Percentiles rank a stretch among this genome's conserved stretches.
Evolutionary conservation across 805 yeast species (phyloP).

Genomic region (Zygotorulaspora florentina): DNA sequence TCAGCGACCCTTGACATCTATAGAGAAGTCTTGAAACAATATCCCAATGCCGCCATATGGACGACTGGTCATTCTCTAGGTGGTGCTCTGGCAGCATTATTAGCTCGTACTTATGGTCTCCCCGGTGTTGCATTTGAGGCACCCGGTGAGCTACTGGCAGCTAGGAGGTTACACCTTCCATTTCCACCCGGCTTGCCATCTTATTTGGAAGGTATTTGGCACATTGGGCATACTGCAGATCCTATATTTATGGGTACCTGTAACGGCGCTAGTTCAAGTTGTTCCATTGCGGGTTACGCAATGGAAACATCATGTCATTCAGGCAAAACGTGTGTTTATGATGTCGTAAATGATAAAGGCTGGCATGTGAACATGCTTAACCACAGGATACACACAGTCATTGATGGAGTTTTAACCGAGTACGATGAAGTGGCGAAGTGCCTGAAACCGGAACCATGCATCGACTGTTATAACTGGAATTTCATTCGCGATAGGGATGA

Average conservation of each 20-base stretch:
- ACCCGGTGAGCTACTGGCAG: constrained; percentile 85
- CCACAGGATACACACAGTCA: constrained; percentile 87
- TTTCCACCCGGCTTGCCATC: constrained; percentile 85
- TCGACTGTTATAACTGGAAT: constrained; percentile 88
- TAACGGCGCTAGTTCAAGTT: constrained; percentile 85
- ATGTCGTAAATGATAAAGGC: constrained; percentile 81
- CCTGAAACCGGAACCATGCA: constrained; percentile 71
- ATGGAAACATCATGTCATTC: constrained; percentile 96
- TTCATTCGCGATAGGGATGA: constrained; percentile 47
- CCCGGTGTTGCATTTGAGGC: constrained; percentile 92
- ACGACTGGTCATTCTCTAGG: constrained; percentile 94
- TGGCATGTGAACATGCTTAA: constrained; percentile 87
- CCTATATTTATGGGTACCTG: constrained; percentile 97
- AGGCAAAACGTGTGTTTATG: constrained; percentile 83
- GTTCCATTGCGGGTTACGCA: constrained; percentile 92
- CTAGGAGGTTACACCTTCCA: constrained; percentile 82
- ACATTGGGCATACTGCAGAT: constrained; percentile 94
- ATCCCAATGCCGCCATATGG: constrained; percentile 78
- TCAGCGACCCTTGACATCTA: constrained; percentile 74
- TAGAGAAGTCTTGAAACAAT: constrained; percentile 58
- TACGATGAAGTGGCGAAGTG: constrained; percentile 81
- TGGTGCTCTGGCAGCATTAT: constrained; percentile 73
- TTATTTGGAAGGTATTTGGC: constrained; percentile 83
- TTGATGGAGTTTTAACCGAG: constrained; percentile 66
- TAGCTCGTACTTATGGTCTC: constrained; percentile 85